Evolutionary conservation across 2,329 filamentous ascomycete genomes (phyloP).

Genomic region (Aspergillus luchuensis): DNA sequence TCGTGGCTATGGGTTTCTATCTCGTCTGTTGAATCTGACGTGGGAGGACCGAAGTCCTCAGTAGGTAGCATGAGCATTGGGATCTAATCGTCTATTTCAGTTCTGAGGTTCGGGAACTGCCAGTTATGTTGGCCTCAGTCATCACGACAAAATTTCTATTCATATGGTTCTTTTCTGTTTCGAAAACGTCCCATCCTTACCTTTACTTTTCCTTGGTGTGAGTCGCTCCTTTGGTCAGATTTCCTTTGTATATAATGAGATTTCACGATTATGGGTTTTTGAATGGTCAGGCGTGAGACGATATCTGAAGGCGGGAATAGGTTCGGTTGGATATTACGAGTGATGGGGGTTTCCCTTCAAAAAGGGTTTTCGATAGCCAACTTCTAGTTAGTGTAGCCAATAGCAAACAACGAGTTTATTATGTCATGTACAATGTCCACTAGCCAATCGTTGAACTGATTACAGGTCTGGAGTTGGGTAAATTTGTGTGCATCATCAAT

Average conservation of each 20-base stretch:
- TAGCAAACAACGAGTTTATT: neutral
- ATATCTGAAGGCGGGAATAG: neutral
- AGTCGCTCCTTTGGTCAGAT: neutral
- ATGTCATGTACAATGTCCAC: neutral
- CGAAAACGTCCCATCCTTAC: neutral
- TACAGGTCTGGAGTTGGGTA: neutral
- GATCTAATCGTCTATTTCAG: too few species aligned
- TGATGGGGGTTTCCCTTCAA: neutral
- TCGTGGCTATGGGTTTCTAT: conserved; percentile 16
- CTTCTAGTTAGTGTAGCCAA: neutral
- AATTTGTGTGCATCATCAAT: neutral
- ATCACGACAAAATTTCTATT: neutral
- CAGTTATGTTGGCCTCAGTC: neutral
- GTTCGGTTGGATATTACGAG: neutral
- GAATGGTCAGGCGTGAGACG: neutral
- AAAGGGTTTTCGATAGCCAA: too few species aligned
- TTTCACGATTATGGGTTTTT: neutral
- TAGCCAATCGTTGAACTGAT: neutral
- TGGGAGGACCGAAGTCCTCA: neutral
- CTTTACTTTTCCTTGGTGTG: neutral
- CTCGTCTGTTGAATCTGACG: conserved; percentile 10
- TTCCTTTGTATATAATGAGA: neutral
- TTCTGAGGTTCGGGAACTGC: neutral
- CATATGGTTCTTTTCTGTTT: neutral
- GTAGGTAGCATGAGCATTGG: neutral